phyloP scores from a whole-genome alignment of 768 basidiomycete genomes.

The Suillus occidentalis region DNA sequence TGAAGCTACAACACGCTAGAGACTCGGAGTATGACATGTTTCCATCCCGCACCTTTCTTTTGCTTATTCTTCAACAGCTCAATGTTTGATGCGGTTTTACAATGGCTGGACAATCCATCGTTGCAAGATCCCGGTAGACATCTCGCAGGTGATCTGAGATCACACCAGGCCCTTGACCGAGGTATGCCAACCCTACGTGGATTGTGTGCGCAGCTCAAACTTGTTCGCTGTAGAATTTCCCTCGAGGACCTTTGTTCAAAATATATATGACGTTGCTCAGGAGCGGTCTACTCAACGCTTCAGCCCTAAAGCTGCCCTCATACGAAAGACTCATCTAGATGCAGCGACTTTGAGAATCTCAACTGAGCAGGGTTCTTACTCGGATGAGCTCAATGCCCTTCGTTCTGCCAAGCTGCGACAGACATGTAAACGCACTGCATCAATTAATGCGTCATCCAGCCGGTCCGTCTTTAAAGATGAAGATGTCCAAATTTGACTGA shows the following conservation, averaged over 20 bases:
- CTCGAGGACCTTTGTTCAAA: constrained; percentile 47
- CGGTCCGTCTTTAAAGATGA: constrained; percentile 35
- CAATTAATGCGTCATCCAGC: constrained; percentile 38
- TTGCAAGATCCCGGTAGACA: constrained; percentile 13
- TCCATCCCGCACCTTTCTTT: neutral
- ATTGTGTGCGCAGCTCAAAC: constrained; percentile 3
- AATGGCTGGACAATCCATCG: constrained; percentile 27
- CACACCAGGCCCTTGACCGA: constrained; percentile 28
- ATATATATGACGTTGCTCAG: constrained; percentile 44
- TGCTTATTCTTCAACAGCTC: constrained; percentile 17
- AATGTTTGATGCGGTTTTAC: constrained; percentile 25
- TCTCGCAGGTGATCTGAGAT: constrained; percentile 24
- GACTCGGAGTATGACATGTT: constrained; percentile 41
- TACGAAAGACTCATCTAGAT: constrained; percentile 22
- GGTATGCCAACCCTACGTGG: constrained; percentile 14
- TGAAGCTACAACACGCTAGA: constrained; percentile 33
- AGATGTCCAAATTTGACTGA: neutral
- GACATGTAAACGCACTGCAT: constrained; percentile 46
- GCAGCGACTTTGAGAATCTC: constrained; percentile 35
- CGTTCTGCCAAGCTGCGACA: constrained; percentile 44
- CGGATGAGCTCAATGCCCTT: constrained; percentile 38
- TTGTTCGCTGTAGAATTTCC: constrained; percentile 29
- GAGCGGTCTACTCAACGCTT: constrained; percentile 26
- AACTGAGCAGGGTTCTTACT: constrained; percentile 31
- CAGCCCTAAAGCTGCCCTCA: constrained; percentile 12